Evolutionary conservation across 106 monocot genomes (phyloP).

Genomic region (Agapanthus africanus): DNA sequence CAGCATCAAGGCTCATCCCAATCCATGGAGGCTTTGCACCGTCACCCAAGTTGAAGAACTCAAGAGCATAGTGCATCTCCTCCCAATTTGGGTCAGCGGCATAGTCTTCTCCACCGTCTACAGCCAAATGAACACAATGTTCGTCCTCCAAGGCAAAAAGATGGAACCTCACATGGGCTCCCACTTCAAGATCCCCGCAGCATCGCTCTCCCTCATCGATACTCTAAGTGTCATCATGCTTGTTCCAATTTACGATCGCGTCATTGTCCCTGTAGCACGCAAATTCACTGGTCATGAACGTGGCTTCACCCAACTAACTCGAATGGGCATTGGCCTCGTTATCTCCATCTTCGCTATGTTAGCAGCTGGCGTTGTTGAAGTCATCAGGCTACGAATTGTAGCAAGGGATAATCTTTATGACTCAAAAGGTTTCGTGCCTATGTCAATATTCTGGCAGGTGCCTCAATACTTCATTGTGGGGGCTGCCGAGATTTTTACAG

Average conservation of each 20-base stretch:
- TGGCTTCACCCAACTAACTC: constrained; percentile 31
- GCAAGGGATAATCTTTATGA: constrained; percentile 15
- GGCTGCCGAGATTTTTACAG: constrained; percentile 20
- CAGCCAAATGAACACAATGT: constrained; percentile 34
- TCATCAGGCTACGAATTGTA: constrained; percentile 18
- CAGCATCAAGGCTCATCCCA: not conserved
- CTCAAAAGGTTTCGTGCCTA: constrained; percentile 11
- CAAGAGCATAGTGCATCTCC: constrained; percentile 15
- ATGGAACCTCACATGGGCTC: constrained; percentile 24
- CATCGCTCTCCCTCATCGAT: constrained; percentile 25
- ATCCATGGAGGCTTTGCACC: constrained; percentile 20
- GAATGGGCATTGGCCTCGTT: constrained; percentile 32
- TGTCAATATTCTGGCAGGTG: constrained; percentile 32
- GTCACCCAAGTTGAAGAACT: constrained; percentile 33
- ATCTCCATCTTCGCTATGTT: constrained; percentile 31
- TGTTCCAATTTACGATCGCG: constrained; percentile 20
- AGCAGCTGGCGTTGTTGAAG: constrained; percentile 25
- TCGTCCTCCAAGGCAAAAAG: constrained; percentile 28
- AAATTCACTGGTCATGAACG: constrained; percentile 15
- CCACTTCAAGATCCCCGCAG: constrained; percentile 20
- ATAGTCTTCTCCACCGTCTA: constrained; percentile 24
- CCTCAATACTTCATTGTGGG: constrained; percentile 28
- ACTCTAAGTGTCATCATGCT: constrained; percentile 25
- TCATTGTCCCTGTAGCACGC: constrained; percentile 18
- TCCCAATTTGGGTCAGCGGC: constrained; percentile 26